Percentiles rank a stretch among this genome's conserved stretches.
Conservation (phyloP, 2,329 filamentous ascomycete genomes). For the Fonsecaea nubica region DNA sequence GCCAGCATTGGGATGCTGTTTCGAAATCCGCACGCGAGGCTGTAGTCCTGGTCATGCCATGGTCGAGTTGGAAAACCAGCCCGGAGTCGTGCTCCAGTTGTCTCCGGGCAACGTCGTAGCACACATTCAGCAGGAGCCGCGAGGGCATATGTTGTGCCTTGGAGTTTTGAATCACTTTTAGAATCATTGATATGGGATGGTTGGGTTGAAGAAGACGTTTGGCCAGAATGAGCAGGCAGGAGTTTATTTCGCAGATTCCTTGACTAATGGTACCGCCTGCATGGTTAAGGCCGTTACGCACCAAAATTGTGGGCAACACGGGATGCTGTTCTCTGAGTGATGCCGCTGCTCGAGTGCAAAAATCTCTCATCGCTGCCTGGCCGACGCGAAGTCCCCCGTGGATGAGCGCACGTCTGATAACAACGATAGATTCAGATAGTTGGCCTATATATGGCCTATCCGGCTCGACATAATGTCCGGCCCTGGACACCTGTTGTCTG, state of each 20-base stretch:
- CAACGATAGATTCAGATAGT: neutral
- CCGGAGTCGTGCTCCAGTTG: neutral
- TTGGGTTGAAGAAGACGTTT: constrained; percentile 9
- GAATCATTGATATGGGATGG: constrained; percentile 22
- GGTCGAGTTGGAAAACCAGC: neutral
- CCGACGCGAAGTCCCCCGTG: fast-evolving
- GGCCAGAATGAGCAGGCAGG: constrained; percentile 10
- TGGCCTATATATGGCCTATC: neutral
- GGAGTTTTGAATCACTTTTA: neutral
- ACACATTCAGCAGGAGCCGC: constrained; percentile 5
- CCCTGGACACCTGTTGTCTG: neutral
- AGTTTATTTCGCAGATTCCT: neutral
- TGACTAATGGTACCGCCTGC: neutral
- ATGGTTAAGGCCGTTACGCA: no score
- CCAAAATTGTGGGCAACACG: neutral
- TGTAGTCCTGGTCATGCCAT: neutral
- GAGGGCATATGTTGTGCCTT: neutral
- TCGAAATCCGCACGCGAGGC: neutral
- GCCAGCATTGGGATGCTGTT: neutral
- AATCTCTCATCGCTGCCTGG: neutral
- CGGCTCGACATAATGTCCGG: neutral
- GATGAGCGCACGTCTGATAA: neutral
- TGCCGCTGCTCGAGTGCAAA: neutral
- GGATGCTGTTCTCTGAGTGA: constrained; percentile 1
- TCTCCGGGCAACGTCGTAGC: constrained; percentile 9